A percentile compares a stretch with the other conserved stretches of the same genome.
These are phyloP conservation scores for Chloromonas sp. DNA, from an alignment of 163 green algal species.

Conservation along the genomic window DNA sequence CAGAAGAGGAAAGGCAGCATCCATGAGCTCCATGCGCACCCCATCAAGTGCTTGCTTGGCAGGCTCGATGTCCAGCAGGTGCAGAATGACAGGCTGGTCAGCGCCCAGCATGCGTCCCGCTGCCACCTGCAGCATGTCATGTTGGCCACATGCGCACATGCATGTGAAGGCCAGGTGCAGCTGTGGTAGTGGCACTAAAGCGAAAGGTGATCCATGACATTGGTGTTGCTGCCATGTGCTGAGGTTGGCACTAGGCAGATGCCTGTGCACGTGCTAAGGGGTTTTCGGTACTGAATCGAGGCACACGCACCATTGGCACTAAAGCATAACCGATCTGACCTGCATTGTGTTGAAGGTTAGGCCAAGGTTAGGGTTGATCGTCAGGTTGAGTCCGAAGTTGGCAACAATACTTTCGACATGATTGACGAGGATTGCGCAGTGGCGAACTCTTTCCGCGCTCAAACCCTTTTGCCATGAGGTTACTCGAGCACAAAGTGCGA, in stretches of 20 bases:
- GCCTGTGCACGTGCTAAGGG: too few relatives aligned
- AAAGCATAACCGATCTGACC: constrained; percentile 72
- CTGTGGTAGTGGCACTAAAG: too few relatives aligned
- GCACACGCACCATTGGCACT: constrained; percentile 50
- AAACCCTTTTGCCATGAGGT: neutral
- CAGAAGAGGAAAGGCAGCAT: constrained; percentile 87
- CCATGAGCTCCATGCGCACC: constrained; percentile 93
- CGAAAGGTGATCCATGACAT: too few relatives aligned
- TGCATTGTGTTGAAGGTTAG: neutral
- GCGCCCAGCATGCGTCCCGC: constrained; percentile 74
- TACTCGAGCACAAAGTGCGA: neutral
- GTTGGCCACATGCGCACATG: neutral
- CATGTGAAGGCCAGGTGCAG: neutral
- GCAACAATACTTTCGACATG: too few relatives aligned
- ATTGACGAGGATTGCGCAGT: too few relatives aligned
- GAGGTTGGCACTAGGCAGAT: too few relatives aligned
- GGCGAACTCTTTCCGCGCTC: too few relatives aligned
- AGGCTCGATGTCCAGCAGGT: constrained; percentile 91
- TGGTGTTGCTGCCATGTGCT: neutral
- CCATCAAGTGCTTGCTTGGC: constrained; percentile 76
- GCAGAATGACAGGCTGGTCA: constrained; percentile 85
- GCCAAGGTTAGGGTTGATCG: too few relatives aligned
- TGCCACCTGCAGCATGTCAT: constrained; percentile 38
- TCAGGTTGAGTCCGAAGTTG: too few relatives aligned
- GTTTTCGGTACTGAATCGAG: neutral